Conservation (phyloP, 1,139 yeast genomes). For the Pichia sp. region DNA sequence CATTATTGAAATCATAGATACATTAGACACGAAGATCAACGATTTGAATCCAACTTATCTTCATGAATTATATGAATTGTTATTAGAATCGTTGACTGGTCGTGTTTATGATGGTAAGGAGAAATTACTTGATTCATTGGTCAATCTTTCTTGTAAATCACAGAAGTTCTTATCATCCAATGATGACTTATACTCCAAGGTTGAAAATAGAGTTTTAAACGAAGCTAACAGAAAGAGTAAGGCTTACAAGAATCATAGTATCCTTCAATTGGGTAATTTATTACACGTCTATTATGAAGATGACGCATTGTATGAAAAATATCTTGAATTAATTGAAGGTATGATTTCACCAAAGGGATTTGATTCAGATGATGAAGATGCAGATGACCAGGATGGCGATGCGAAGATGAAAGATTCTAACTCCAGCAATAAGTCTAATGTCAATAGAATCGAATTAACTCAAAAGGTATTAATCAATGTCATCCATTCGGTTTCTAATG, state of each 20-base stretch:
- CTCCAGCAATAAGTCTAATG: neutral
- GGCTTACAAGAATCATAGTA: slow-evolving; percentile 55
- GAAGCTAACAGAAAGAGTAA: slow-evolving; percentile 73
- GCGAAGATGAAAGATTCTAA: slow-evolving; percentile 3
- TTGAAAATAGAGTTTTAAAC: slow-evolving; percentile 45
- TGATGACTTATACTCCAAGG: slow-evolving; percentile 33
- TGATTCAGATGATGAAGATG: slow-evolving; percentile 34
- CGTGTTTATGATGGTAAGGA: slow-evolving; percentile 93
- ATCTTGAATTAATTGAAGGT: slow-evolving; percentile 38
- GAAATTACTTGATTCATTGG: slow-evolving; percentile 65
- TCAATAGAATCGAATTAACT: neutral
- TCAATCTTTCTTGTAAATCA: slow-evolving; percentile 52
- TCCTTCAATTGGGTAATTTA: slow-evolving; percentile 51
- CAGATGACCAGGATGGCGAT: slow-evolving; percentile 24
- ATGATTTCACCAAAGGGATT: slow-evolving; percentile 30
- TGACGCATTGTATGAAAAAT: slow-evolving; percentile 37
- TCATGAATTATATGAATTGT: slow-evolving; percentile 48
- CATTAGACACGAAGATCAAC: slow-evolving; percentile 31
- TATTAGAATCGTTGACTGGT: slow-evolving; percentile 68
- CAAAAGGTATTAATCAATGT: slow-evolving; percentile 8
- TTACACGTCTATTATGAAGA: slow-evolving; percentile 44
- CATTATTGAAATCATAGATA: slow-evolving; percentile 58
- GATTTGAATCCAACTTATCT: slow-evolving; percentile 32
- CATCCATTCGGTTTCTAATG: slow-evolving; percentile 12
- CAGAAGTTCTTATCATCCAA: slow-evolving; percentile 33